Evolutionary conservation across 805 yeast species (phyloP).

Genomic region (Wickerhamomyces hampshirensis): DNA sequence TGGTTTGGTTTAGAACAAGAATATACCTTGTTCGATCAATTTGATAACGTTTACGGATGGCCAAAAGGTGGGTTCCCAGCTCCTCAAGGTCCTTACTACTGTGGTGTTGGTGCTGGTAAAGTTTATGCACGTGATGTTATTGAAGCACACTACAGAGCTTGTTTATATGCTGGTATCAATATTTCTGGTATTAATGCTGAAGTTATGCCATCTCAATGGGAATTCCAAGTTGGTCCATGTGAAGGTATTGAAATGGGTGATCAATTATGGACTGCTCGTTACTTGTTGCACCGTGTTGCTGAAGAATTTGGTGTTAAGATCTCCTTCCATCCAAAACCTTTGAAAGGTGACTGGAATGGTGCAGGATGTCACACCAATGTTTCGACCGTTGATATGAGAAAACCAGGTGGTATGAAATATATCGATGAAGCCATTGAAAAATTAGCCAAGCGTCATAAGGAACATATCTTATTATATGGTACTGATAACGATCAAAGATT

Average conservation of each 20-base stretch:
- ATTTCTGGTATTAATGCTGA: constrained; percentile 98
- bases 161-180: constrained; percentile 85
- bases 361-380: constrained; percentile 99
- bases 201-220: constrained; percentile 99
- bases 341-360: constrained; percentile 99
- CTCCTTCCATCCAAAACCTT: constrained; percentile 98
- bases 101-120: constrained; percentile 99
- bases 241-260: constrained; percentile 96
- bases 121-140: constrained; percentile 97
- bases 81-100: constrained; percentile 99
- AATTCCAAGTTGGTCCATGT: constrained; percentile 99
- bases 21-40: constrained; percentile 92
- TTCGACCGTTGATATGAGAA: constrained; percentile 87
- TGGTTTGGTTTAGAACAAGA: constrained; percentile 99
- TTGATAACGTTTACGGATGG: constrained; percentile 93
- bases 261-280: constrained; percentile 94
- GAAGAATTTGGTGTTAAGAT: constrained; percentile 99
- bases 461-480: constrained; percentile 94
- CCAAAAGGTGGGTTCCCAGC: constrained; percentile 99
- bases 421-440: constrained; percentile 91
- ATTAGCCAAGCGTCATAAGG: constrained; percentile 93
- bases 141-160: constrained; percentile 99
- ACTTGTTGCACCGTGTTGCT: constrained; percentile 87
- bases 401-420: constrained; percentile 91
- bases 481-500: constrained; percentile 92